Evolutionary conservation across 2,329 filamentous ascomycete genomes (phyloP).

Genomic region (Aquanectria penicillioides): DNA sequence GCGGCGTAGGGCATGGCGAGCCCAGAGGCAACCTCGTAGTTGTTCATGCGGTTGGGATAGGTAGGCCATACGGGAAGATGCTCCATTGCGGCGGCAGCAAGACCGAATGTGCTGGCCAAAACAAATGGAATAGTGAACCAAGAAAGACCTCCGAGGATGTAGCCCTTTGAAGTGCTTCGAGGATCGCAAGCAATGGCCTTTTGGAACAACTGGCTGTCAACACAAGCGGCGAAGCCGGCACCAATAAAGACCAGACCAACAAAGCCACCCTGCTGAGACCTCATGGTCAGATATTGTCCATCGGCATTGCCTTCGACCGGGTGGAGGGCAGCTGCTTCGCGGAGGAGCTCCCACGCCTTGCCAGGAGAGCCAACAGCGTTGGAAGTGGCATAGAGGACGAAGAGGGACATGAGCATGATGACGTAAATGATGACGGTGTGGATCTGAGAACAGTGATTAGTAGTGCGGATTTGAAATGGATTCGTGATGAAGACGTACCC

Average conservation of each 20-base stretch:
- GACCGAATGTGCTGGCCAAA: slow-evolving; percentile 83
- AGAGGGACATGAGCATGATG: slow-evolving; percentile 19
- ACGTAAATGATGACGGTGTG: slow-evolving; percentile 20
- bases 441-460: not conserved
- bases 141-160: slow-evolving; percentile 81
- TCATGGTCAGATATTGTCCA: slow-evolving; percentile 18
- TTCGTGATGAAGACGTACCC: not conserved
- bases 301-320: slow-evolving; percentile 14
- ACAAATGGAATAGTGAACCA: slow-evolving; percentile 93
- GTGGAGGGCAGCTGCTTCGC: slow-evolving; percentile 8
- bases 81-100: slow-evolving; percentile 81
- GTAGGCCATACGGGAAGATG: slow-evolving; percentile 75
- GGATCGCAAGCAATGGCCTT: slow-evolving; percentile 87
- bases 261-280: slow-evolving; percentile 13
- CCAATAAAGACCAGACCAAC: slow-evolving; percentile 18
- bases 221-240: slow-evolving; percentile 15
- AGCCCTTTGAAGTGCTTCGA: slow-evolving; percentile 84
- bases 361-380: slow-evolving; percentile 8
- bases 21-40: slow-evolving; percentile 78
- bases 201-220: slow-evolving; percentile 19
- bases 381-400: slow-evolving; percentile 19
- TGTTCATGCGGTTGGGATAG: slow-evolving; percentile 74
- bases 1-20: slow-evolving; percentile 84
- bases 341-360: slow-evolving; percentile 17
- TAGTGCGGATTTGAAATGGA: not conserved